Evolutionary conservation across 257 asterid species (phyloP).

Genomic region (Scutellaria barbata): DNA sequence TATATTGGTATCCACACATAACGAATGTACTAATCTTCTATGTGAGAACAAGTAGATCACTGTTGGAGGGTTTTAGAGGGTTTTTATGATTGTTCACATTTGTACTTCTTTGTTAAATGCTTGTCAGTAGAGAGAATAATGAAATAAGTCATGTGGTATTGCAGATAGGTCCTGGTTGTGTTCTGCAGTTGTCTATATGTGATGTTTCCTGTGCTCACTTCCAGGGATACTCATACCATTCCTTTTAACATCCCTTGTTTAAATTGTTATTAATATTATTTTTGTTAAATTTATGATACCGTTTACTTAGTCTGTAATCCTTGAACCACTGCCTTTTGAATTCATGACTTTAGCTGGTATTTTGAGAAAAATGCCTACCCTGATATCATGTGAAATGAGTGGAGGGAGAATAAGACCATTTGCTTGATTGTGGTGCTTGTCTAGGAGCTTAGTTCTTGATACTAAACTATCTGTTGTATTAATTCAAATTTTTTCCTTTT

Average conservation of each 20-base stretch:
- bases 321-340: neutral
- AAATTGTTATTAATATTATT: too few relatives aligned
- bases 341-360: neutral
- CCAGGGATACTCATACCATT: neutral
- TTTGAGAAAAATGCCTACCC: neutral
- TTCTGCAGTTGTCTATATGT: neutral
- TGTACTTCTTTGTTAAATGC: neutral
- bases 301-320: slow-evolving; percentile 5
- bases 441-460: neutral
- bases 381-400: neutral
- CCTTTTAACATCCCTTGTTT: neutral
- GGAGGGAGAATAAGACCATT: neutral
- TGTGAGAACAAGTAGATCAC: neutral
- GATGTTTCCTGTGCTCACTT: neutral
- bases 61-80: neutral
- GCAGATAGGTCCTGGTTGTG: neutral
- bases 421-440: slow-evolving; percentile 8
- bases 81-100: neutral
- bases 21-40: neutral
- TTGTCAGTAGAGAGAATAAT: neutral
- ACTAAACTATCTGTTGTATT: neutral
- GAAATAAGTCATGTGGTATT: neutral
- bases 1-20: neutral
- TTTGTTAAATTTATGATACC: neutral
- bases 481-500: neutral